Percentiles rank a stretch among this genome's conserved stretches.
Evolutionary conservation across 306 rosid species (phyloP).

Genomic region (Dryas drummondii): DNA sequence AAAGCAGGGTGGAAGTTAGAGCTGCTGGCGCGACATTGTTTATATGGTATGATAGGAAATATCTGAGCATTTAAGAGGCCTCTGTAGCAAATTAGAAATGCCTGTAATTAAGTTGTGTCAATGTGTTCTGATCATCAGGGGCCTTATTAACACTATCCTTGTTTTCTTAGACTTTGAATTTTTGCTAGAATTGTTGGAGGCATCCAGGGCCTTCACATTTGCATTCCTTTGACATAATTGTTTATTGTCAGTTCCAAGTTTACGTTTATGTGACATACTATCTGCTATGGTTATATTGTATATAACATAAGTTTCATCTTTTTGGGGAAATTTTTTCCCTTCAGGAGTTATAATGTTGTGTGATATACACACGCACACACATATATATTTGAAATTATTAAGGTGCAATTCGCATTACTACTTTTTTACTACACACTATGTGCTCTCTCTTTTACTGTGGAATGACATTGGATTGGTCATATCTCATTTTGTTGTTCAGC

Average conservation of each 20-base stretch:
- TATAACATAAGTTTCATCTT: too few species aligned
- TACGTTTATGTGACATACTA: not conserved
- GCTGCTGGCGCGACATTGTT: constrained; percentile 83
- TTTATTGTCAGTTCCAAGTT: not conserved
- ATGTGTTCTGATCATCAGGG: constrained; percentile 29
- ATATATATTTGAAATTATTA: too few species aligned
- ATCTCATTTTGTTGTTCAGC: not conserved
- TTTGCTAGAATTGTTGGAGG: not conserved
- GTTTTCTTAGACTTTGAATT: not conserved
- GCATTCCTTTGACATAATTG: not conserved
- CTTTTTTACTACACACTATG: not conserved
- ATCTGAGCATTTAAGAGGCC: constrained; percentile 71
- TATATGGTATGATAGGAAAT: constrained; percentile 94
- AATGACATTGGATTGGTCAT: constrained; percentile 4
- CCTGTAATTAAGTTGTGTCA: constrained; percentile 33
- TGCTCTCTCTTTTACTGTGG: not conserved
- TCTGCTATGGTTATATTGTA: not conserved
- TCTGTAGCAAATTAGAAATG: constrained; percentile 51
- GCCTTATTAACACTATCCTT: constrained; percentile 17
- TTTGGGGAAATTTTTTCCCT: too few species aligned
- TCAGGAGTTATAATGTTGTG: too few species aligned
- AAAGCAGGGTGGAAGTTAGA: constrained; percentile 83
- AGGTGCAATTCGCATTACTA: not conserved
- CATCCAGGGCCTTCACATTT: constrained; percentile 1
- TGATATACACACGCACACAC: not conserved